A percentile compares a stretch with the other conserved stretches of the same genome.
Evolutionary conservation across 495 filamentous ascomycete genomes (phyloP).

Genomic region (Chaetomium tenue): DNA sequence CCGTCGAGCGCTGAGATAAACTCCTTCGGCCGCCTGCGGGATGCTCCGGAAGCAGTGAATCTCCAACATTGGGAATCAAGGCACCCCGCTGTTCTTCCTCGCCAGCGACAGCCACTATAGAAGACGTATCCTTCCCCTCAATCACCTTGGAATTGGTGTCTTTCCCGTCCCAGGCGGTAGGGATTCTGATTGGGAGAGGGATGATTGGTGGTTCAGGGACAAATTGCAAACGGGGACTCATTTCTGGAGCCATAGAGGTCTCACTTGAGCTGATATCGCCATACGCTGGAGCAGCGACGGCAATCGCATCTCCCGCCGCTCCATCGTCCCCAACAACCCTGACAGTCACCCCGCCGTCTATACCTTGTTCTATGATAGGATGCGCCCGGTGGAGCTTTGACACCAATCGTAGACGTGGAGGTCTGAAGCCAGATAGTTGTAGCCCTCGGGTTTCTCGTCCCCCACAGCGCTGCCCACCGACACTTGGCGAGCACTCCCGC

Average conservation of each 20-base stretch:
- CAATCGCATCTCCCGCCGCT: slow-evolving; percentile 28
- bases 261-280: slow-evolving; percentile 17
- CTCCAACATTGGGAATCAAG: not conserved
- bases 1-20: slow-evolving; percentile 42
- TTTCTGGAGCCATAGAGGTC: not conserved
- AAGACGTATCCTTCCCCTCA: not conserved
- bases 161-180: slow-evolving; percentile 34
- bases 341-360: slow-evolving; percentile 38
- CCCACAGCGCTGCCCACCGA: slow-evolving; percentile 54
- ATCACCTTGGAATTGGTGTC: not conserved
- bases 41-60: not conserved
- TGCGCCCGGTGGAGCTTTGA: slow-evolving; percentile 31
- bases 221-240: slow-evolving; percentile 16
- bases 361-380: slow-evolving; percentile 34
- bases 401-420: slow-evolving; percentile 24
- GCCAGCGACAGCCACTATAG: slow-evolving; percentile 57
- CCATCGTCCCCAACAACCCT: slow-evolving; percentile 42
- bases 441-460: slow-evolving; percentile 50
- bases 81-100: slow-evolving; percentile 42
- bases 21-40: not conserved
- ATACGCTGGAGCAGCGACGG: slow-evolving; percentile 30
- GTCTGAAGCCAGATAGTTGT: slow-evolving; percentile 35
- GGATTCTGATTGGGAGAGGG: slow-evolving; percentile 62
- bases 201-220: slow-evolving; percentile 40
- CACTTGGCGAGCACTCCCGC: slow-evolving; percentile 23